Evolutionary conservation across 176 grass and related monocot genomes (phyloP), one percentile per base, ranked within the genome.

Genomic region (Musa schizocarpa): DNA sequence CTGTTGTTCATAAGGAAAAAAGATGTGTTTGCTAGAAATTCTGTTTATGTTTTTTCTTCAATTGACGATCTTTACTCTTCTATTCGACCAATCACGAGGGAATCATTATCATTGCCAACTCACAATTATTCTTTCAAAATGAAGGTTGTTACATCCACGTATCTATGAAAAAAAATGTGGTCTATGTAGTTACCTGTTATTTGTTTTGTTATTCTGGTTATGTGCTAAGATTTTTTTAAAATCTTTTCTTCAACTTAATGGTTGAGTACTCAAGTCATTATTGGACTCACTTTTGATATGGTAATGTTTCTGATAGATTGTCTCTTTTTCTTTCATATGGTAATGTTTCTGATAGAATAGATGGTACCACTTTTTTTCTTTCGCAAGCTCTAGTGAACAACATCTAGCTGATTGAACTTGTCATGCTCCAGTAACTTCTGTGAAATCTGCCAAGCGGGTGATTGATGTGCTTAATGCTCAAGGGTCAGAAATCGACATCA

Each of bases 401-500:
- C 25, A 66, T 71, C 53, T 16, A 24, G 20, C 1, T 76, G 20
- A 52, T 67, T 24, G 3, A 59, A 62, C 9, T 66, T 77, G 43
- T 69, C 59, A 71, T 70, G 48, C 84, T 90, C 24, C 78, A 98
- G 95, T 98, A 54, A 94, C 82, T 50, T 83, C 79, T 53, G 90
- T 89, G 64, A 91, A 79, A 80, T 89, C 95, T 49, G 86, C 95
- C 1, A 80, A 90, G 54, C 88, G 89, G 76, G 86, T 94, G 82
- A 93, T 98, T 73, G 81, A 84, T 78, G 72, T 77, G 71, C 91
- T 98, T 65, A 98, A 93, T 75, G 72, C 29, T 22, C 83, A 91
- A 85, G 84, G 80, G 3, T 55, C 65, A 21, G 90, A 98, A 68
- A 98, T 94, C 10, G 95, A 98, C 76, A 81, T 98, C 78, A 98